Evolutionary conservation across 352 stramenopile species (phyloP).

Genomic region (Pythium oligandrum): DNA sequence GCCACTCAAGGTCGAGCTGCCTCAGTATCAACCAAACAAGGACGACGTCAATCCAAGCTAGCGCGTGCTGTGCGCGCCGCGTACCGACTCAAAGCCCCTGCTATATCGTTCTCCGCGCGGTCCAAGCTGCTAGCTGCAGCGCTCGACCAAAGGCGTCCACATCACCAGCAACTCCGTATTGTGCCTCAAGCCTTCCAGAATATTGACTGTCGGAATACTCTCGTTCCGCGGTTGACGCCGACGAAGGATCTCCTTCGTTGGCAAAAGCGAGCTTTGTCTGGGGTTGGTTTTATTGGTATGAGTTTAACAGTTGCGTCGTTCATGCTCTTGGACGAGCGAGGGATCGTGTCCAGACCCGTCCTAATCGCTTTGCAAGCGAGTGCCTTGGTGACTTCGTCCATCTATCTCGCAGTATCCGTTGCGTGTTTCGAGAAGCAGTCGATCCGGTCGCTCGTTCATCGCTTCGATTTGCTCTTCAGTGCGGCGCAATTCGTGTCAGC

Average conservation of each 20-base stretch:
- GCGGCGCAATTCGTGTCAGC: neutral
- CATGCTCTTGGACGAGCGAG: neutral
- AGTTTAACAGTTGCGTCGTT: neutral
- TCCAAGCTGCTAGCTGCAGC: slow-evolving; percentile 3
- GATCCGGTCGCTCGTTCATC: slow-evolving; percentile 1
- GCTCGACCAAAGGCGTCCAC: slow-evolving; percentile 1
- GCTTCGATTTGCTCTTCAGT: slow-evolving; percentile 11
- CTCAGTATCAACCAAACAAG: no score
- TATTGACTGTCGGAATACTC: slow-evolving; percentile 3
- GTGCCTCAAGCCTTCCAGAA: slow-evolving; percentile 2
- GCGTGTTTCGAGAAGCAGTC: slow-evolving; percentile 1
- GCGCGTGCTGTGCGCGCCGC: neutral
- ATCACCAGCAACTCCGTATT: slow-evolving; percentile 4
- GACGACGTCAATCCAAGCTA: no score
- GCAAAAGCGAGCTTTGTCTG: neutral
- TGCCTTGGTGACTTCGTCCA: neutral
- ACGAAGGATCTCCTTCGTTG: neutral
- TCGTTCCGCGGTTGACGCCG: slow-evolving; percentile 1
- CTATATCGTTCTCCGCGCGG: slow-evolving; percentile 6
- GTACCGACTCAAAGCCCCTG: neutral
- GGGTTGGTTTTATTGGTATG: neutral
- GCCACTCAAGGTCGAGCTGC: no score
- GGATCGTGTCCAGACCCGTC: neutral
- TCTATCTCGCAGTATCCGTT: neutral
- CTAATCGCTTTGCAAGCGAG: neutral